Evolutionary conservation across 805 yeast species (phyloP).

Genomic region (Yarrowia sp.): DNA sequence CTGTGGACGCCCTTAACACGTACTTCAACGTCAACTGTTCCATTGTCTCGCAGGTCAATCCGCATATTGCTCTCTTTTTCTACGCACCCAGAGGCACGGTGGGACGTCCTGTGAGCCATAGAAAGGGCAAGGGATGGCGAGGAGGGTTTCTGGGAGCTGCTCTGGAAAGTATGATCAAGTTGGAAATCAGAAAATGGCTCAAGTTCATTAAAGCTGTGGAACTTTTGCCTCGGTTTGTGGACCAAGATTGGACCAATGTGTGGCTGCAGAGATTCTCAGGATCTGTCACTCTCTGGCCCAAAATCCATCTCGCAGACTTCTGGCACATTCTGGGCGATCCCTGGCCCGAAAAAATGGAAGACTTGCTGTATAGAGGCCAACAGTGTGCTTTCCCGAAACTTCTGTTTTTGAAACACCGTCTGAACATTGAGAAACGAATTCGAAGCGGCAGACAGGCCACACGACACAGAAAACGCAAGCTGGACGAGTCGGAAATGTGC

Average conservation of each 20-base stretch:
- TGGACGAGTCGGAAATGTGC: background rate
- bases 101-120: constrained; percentile 69
- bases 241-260: constrained; percentile 77
- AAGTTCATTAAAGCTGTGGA: constrained; percentile 62
- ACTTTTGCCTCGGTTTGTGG: constrained; percentile 61
- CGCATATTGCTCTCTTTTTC: constrained; percentile 71
- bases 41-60: constrained; percentile 77
- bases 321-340: constrained; percentile 68
- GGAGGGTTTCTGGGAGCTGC: constrained; percentile 79
- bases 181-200: constrained; percentile 76
- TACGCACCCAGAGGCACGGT: constrained; percentile 78
- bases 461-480: constrained; percentile 2
- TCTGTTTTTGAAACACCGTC: constrained; percentile 59
- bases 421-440: constrained; percentile 62
- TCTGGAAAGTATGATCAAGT: constrained; percentile 61
- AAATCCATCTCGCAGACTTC: constrained; percentile 56
- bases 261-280: constrained; percentile 75
- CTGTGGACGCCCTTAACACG: constrained; percentile 66
- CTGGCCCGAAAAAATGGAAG: constrained; percentile 50
- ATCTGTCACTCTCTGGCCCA: constrained; percentile 73
- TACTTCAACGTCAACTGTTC: constrained; percentile 74
- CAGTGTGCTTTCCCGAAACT: constrained; percentile 62
- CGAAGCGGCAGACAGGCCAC: constrained; percentile 36
- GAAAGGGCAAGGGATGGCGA: constrained; percentile 55
- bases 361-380: constrained; percentile 61